Percentiles rank a stretch among this genome's conserved stretches.
Evolutionary conservation across 805 yeast species (phyloP).

Genomic region (Spathaspora hagerdaliae): DNA sequence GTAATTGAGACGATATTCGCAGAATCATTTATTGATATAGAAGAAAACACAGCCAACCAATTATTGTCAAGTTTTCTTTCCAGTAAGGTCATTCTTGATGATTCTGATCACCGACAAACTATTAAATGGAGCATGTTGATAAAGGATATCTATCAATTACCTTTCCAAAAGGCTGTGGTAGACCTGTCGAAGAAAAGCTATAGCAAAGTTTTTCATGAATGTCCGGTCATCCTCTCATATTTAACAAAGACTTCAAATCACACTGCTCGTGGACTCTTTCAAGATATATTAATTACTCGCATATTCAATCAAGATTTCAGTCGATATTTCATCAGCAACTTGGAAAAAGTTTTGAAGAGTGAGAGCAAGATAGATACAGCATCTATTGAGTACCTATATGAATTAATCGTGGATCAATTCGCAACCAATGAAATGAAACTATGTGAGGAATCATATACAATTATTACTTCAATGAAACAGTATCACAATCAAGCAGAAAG

Average conservation of each 20-base stretch:
- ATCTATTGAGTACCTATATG: conserved; percentile 18
- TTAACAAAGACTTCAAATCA: not conserved
- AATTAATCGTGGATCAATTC: conserved; percentile 22
- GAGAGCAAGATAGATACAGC: conserved; percentile 2
- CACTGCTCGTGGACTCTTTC: not conserved
- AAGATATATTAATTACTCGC: conserved; percentile 1
- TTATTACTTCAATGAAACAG: conserved; percentile 26
- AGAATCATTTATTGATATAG: conserved; percentile 27
- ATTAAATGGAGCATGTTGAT: conserved; percentile 22
- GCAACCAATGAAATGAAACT: conserved; percentile 30
- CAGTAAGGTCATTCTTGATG: conserved; percentile 2
- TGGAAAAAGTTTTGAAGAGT: conserved; percentile 2
- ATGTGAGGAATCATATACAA: conserved; percentile 48
- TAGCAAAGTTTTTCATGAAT: conserved; percentile 22
- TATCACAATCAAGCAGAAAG: conserved; percentile 39
- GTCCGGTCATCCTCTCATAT: conserved; percentile 12
- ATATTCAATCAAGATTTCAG: conserved; percentile 3
- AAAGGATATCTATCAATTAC: conserved; percentile 19
- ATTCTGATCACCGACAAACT: not conserved
- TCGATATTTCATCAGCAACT: conserved; percentile 1
- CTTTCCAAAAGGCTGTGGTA: conserved; percentile 17
- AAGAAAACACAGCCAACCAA: conserved; percentile 24
- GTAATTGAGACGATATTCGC: conserved; percentile 12
- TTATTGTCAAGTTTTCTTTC: conserved; percentile 20
- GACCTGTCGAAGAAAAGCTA: conserved; percentile 27